These are phyloP conservation scores for Colletotrichum lini DNA, from an alignment of 2,329 filamentous ascomycete genomes.

Conservation along the genomic window DNA sequence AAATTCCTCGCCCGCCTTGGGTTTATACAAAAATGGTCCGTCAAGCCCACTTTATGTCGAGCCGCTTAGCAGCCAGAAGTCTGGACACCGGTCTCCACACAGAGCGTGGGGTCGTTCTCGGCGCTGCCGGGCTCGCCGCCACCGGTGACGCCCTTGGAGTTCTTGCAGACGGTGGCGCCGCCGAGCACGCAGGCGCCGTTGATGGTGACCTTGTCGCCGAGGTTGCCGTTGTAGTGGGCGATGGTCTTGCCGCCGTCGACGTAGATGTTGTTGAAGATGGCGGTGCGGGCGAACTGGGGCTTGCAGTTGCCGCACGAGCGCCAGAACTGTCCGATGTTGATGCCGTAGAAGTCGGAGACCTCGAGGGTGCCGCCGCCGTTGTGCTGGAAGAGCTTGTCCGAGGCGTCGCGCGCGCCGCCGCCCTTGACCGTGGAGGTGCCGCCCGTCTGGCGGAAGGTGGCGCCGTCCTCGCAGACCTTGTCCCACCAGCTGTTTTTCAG, in stretches of 20 bases:
- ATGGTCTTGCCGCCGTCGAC: constrained; percentile 53
- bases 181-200: constrained; percentile 40
- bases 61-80: constrained; percentile 31
- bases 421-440: constrained; percentile 58
- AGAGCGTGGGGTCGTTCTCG: constrained; percentile 25
- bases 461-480: constrained; percentile 54
- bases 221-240: constrained; percentile 52
- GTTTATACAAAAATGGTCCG: background rate
- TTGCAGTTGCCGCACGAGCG: constrained; percentile 60
- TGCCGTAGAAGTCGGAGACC: constrained; percentile 52
- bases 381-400: constrained; percentile 59
- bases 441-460: constrained; percentile 55
- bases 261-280: constrained; percentile 46
- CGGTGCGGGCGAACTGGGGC: constrained; percentile 47
- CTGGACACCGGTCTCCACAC: constrained; percentile 27
- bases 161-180: constrained; percentile 36
- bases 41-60: background rate
- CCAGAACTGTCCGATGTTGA: constrained; percentile 61
- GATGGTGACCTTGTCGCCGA: constrained; percentile 45
- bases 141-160: constrained; percentile 53
- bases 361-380: constrained; percentile 57
- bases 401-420: constrained; percentile 58
- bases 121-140: constrained; percentile 51
- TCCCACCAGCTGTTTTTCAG: constrained; percentile 55
- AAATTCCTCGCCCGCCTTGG: no score